A percentile compares a stretch with the other conserved stretches of the same genome.
Evolutionary conservation across 352 stramenopile genomes (phyloP).

Genomic region (Phytophthora meadii): DNA sequence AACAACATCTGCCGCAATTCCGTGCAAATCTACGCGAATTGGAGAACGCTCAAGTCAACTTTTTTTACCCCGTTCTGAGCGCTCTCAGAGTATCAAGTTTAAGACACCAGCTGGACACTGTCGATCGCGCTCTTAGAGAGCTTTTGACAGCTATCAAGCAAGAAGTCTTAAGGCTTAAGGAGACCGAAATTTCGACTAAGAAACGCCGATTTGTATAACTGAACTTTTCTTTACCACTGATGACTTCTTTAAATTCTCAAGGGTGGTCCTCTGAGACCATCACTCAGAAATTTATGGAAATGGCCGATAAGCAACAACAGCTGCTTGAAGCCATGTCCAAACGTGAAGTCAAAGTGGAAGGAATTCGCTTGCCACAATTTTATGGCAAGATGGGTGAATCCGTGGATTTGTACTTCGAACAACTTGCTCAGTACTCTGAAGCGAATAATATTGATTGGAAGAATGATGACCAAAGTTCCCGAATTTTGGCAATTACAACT

Average conservation of each 20-base stretch:
- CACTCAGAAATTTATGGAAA: constrained; percentile 10
- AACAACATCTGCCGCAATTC: constrained; percentile 1
- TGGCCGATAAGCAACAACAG: constrained; percentile 21
- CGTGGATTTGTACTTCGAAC: constrained; percentile 26
- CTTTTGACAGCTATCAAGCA: neutral
- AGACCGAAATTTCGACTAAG: neutral
- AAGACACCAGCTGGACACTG: neutral
- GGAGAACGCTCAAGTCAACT: neutral
- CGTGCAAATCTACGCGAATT: neutral
- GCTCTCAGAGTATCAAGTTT: too few species aligned
- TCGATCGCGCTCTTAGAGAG: too few species aligned
- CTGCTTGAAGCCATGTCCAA: constrained; percentile 24
- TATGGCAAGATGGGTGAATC: constrained; percentile 16
- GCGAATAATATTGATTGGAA: constrained; percentile 21
- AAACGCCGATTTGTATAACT: constrained; percentile 11
- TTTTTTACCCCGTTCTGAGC: neutral
- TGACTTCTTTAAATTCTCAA: constrained; percentile 21
- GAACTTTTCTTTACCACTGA: constrained; percentile 9
- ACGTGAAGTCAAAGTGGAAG: constrained; percentile 25
- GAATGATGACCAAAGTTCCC: neutral
- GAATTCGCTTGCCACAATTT: constrained; percentile 20
- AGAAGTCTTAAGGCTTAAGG: neutral
- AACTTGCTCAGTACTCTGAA: constrained; percentile 27
- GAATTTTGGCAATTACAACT: constrained; percentile 20
- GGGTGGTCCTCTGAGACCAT: constrained; percentile 15